These are phyloP conservation scores for Dendrocalamus latiflorus DNA, from an alignment of 202 grass and related monocot genomes.

Conservation along the genomic window DNA sequence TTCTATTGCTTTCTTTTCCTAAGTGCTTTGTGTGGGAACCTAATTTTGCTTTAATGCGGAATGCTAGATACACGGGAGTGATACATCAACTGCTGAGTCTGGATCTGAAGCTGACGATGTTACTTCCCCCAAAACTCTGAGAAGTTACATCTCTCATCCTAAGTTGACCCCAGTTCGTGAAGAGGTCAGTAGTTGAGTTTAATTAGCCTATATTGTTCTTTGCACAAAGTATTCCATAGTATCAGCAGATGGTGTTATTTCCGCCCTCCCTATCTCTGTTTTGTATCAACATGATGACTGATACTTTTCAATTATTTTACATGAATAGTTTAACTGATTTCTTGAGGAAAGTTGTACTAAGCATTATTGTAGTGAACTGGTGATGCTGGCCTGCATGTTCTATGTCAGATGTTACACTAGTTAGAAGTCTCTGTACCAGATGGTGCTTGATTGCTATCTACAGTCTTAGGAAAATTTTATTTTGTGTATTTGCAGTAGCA, in stretches of 20 bases:
- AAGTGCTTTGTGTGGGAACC: background rate
- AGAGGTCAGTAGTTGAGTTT: conserved; percentile 52
- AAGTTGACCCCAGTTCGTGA: conserved; percentile 89
- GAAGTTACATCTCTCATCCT: conserved; percentile 59
- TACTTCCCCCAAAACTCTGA: conserved; percentile 58
- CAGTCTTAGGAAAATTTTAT: background rate
- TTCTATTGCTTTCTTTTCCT: background rate
- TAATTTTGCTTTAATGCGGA: conserved; percentile 34
- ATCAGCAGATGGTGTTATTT: background rate
- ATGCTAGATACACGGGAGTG: conserved; percentile 46
- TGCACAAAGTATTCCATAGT: background rate
- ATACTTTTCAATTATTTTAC: background rate
- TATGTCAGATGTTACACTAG: background rate
- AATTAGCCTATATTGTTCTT: background rate
- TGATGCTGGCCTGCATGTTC: background rate
- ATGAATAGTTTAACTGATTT: background rate
- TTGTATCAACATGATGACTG: background rate
- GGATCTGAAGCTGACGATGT: conserved; percentile 68
- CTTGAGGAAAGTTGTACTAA: background rate
- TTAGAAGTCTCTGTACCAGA: background rate
- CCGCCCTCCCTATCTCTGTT: background rate
- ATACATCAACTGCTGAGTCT: conserved; percentile 90
- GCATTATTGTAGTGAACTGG: background rate
- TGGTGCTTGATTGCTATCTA: background rate
- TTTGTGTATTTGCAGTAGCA: background rate